Evolutionary conservation across 495 filamentous ascomycete species (phyloP).

Genomic region (Physcia stellaris): DNA sequence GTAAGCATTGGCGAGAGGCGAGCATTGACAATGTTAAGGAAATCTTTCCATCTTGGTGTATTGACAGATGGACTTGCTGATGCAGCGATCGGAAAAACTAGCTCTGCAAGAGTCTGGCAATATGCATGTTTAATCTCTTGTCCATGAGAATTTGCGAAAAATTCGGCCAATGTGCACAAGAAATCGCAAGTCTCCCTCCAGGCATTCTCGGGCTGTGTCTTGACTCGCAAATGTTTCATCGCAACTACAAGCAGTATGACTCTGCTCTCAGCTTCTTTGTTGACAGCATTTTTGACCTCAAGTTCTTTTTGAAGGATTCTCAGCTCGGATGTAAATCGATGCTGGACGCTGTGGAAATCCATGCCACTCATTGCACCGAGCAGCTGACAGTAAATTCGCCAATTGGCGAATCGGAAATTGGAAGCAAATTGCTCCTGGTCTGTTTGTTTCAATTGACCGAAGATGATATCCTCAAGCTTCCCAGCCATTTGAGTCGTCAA

Average conservation of each 20-base stretch:
- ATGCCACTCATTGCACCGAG: constrained; percentile 89
- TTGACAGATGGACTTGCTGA: constrained; percentile 58
- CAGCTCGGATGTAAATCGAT: constrained; percentile 68
- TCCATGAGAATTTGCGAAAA: constrained; percentile 76
- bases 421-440: constrained; percentile 67
- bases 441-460: constrained; percentile 75
- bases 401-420: constrained; percentile 77
- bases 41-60: constrained; percentile 71
- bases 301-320: constrained; percentile 62
- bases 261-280: constrained; percentile 59
- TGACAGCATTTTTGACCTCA: constrained; percentile 35
- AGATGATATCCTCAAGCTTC: constrained; percentile 86
- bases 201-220: constrained; percentile 48
- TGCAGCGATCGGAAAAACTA: constrained; percentile 79
- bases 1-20: constrained; percentile 67
- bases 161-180: constrained; percentile 60
- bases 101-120: constrained; percentile 74
- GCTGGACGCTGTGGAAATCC: constrained; percentile 71
- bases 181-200: constrained; percentile 86
- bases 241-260: constrained; percentile 75
- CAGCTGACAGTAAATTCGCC: constrained; percentile 82
- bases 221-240: constrained; percentile 78
- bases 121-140: constrained; percentile 84
- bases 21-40: constrained; percentile 59
- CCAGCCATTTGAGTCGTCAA: constrained; percentile 83